Evolutionary conservation across 768 basidiomycete genomes (phyloP).

Genomic region (Pisolithus tinctorius): DNA sequence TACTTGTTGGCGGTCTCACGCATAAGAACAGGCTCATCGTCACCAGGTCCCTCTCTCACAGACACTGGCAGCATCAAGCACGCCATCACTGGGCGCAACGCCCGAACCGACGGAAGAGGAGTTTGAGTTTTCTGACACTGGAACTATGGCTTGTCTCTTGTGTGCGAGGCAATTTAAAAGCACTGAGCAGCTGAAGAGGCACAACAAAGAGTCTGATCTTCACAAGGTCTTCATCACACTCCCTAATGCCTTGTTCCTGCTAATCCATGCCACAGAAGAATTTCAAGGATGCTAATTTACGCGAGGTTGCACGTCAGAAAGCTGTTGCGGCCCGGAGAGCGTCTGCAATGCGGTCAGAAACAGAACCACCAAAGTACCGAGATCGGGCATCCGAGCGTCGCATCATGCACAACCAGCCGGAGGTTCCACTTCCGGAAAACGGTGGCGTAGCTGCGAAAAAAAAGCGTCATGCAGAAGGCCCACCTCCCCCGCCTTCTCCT

Average conservation of each 20-base stretch:
- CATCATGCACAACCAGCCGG: slow-evolving; percentile 87
- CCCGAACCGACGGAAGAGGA: slow-evolving; percentile 47
- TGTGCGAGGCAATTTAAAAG: slow-evolving; percentile 93
- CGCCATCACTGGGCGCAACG: slow-evolving; percentile 25
- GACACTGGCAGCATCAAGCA: slow-evolving; percentile 9
- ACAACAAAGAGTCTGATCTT: slow-evolving; percentile 89
- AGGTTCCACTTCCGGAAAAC: slow-evolving; percentile 61
- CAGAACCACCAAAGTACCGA: slow-evolving; percentile 76
- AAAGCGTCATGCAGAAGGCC: slow-evolving; percentile 46
- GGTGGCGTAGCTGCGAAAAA: slow-evolving; percentile 30
- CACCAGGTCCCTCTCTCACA: slow-evolving; percentile 7
- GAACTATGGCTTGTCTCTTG: slow-evolving; percentile 74
- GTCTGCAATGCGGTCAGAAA: slow-evolving; percentile 21
- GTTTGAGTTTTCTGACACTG: slow-evolving; percentile 78
- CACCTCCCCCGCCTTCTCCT: slow-evolving; percentile 52
- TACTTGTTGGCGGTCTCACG: neutral
- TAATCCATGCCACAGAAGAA: slow-evolving; percentile 61
- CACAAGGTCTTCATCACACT: slow-evolving; percentile 70
- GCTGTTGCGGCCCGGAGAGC: slow-evolving; percentile 38
- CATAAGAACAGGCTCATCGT: neutral
- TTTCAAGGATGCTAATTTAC: slow-evolving; percentile 61
- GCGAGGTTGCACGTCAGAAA: slow-evolving; percentile 71
- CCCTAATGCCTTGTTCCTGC: neutral
- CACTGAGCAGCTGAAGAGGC: slow-evolving; percentile 77
- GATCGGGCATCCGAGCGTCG: slow-evolving; percentile 93